A percentile compares a stretch with the other conserved stretches of the same genome.
Conservation (phyloP, 495 filamentous ascomycete genomes). For the Glarea lozoyensis region DNA sequence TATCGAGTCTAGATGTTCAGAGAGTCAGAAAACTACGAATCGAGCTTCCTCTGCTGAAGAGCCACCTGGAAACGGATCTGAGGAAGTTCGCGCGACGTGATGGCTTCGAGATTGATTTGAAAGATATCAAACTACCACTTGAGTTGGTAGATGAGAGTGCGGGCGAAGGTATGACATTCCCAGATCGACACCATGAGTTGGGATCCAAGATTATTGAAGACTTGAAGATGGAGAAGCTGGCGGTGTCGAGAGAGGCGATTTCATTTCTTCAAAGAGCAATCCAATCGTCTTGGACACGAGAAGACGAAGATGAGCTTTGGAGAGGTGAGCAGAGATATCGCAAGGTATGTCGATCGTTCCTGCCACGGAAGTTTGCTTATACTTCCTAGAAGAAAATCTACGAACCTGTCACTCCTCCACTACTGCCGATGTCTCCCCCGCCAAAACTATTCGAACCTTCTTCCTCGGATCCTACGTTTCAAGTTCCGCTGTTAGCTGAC, state of each 20-base stretch:
- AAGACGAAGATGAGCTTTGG: slow-evolving; percentile 26
- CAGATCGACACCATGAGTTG: slow-evolving; percentile 23
- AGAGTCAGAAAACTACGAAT: slow-evolving; percentile 15
- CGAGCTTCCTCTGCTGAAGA: slow-evolving; percentile 41
- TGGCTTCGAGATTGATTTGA: slow-evolving; percentile 24
- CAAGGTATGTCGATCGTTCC: slow-evolving; percentile 24
- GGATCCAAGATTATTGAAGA: slow-evolving; percentile 17
- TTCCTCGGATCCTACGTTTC: slow-evolving; percentile 21
- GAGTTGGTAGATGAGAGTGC: slow-evolving; percentile 35
- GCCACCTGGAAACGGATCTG: slow-evolving; percentile 38
- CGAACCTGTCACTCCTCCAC: slow-evolving; percentile 46
- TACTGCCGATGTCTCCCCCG: slow-evolving; percentile 43
- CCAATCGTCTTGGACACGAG: slow-evolving; percentile 29
- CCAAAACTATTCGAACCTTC: slow-evolving; percentile 25
- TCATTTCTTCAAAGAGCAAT: slow-evolving; percentile 29
- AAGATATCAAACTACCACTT: slow-evolving; percentile 33
- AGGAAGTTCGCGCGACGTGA: slow-evolving; percentile 26
- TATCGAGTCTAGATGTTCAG: slow-evolving; percentile 14
- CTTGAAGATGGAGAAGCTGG: slow-evolving; percentile 33
- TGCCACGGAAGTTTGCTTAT: slow-evolving; percentile 4
- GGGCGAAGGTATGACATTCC: slow-evolving; percentile 42
- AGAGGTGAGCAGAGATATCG: slow-evolving; percentile 21
- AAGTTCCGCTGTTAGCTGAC: slow-evolving; percentile 46
- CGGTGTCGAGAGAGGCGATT: slow-evolving; percentile 29
- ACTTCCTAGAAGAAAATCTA: slow-evolving; percentile 23